Evolutionary conservation across 2,329 filamentous ascomycete genomes (phyloP).

Genomic region (Colletotrichum sublineola): DNA sequence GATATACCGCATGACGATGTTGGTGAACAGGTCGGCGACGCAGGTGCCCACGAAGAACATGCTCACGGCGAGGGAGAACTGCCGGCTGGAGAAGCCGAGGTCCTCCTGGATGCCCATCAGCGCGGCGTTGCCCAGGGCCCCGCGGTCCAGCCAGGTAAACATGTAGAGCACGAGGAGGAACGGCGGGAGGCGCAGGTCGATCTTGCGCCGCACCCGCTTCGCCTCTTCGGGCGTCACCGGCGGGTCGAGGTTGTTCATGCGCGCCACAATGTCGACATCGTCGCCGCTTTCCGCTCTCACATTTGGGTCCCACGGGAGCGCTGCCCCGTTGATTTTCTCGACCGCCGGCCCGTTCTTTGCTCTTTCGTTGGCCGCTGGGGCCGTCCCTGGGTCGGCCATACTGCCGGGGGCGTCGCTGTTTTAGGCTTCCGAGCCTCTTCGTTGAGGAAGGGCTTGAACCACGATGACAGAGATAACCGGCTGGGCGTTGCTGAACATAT

Average conservation of each 20-base stretch:
- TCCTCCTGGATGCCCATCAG: slow-evolving; percentile 44
- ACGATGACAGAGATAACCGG: not conserved
- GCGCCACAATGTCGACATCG: slow-evolving; percentile 33
- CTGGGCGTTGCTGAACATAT: not conserved
- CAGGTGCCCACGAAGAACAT: slow-evolving; percentile 44
- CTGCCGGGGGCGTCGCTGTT: not conserved
- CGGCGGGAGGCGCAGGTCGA: slow-evolving; percentile 40
- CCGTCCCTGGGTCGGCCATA: not conserved
- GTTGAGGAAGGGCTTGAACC: too few relatives aligned
- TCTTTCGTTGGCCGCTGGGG: too few relatives aligned
- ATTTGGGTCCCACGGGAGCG: not conserved
- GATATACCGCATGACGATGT: slow-evolving; percentile 34
- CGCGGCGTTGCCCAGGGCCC: slow-evolving; percentile 43
- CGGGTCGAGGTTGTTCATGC: slow-evolving; percentile 42
- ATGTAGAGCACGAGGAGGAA: slow-evolving; percentile 38
- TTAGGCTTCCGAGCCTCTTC: not conserved
- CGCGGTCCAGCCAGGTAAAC: slow-evolving; percentile 41
- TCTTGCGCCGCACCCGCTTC: slow-evolving; percentile 42
- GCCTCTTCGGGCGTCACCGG: slow-evolving; percentile 36
- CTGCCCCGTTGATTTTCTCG: not conserved
- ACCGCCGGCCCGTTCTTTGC: not conserved
- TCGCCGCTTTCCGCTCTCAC: not conserved
- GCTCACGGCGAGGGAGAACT: slow-evolving; percentile 45
- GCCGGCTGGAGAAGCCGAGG: slow-evolving; percentile 41
- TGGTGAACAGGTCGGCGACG: slow-evolving; percentile 31